These are phyloP conservation scores for Penicillium sp. DNA, from an alignment of 2,329 filamentous ascomycete species.

Conservation along the genomic window DNA sequence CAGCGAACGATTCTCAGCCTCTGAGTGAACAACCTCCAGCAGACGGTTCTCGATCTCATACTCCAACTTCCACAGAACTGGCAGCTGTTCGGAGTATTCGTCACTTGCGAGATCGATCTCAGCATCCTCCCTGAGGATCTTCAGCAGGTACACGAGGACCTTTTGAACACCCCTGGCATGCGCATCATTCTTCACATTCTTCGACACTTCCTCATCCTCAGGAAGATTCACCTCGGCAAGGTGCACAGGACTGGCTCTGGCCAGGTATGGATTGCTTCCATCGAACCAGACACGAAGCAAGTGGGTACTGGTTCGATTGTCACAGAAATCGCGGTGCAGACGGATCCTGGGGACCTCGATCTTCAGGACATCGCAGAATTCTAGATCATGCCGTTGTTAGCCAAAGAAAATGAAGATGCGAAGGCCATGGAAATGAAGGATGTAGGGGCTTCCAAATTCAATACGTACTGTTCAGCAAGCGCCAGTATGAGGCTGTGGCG, in stretches of 20 bases:
- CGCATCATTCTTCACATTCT: neutral
- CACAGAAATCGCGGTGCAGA: neutral
- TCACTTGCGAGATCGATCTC: constrained; percentile 5
- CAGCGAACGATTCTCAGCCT: neutral
- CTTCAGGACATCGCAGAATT: constrained; percentile 7
- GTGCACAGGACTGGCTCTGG: constrained; percentile 28
- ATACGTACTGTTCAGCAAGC: constrained; percentile 9
- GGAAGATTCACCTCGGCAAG: constrained; percentile 6
- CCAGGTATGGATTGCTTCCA: constrained; percentile 5
- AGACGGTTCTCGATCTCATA: neutral
- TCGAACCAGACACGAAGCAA: constrained; percentile 6
- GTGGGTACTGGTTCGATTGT: neutral
- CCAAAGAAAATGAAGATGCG: neutral
- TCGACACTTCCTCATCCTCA: neutral
- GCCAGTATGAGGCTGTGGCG: constrained; percentile 8
- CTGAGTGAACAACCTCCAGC: too few species aligned
- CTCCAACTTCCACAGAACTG: neutral
- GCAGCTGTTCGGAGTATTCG: constrained; percentile 1
- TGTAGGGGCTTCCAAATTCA: neutral
- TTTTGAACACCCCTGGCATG: constrained; percentile 22
- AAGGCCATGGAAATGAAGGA: neutral
- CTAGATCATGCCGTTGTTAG: constrained; percentile 1
- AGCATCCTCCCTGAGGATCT: constrained; percentile 28
- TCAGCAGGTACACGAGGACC: constrained; percentile 27
- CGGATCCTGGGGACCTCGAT: constrained; percentile 2